Evolutionary conservation across 2,329 filamentous ascomycete genomes (phyloP), one percentile per base, ranked within the genome.

Genomic region (Arthrobotrys sphaeroides): DNA sequence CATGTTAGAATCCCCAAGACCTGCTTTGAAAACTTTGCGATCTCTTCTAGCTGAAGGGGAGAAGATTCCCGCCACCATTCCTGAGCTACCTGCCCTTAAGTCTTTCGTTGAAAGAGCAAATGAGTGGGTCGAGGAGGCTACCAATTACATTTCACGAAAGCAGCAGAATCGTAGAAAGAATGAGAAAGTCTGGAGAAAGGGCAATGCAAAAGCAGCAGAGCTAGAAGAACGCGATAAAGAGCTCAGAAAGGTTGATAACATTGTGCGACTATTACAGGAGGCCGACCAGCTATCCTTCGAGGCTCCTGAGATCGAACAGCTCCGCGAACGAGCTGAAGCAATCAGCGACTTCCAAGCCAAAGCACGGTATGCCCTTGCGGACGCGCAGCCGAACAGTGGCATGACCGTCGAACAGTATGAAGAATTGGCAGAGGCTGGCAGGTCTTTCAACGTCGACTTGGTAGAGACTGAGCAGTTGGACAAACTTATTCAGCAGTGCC

Each of bases 61-160:
- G 84, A 94, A 93, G 83, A 97, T 99, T 80, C 93, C 94, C 72
- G 96, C 92, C 85, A 90, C 93, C 70, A 87, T 99, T 77, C 89
- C 90, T 78, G 94, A 93, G 77, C 87, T 99, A 77, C 87, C 91
- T 79, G 88, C 92, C 79, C 87, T 99, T 79, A 91, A 90, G 83
- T 88, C 90, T 78, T 99, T 96, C 84, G 95, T 99, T 82, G 93
- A 97, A 79, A 90, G 92, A 80, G 98, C 95, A 85, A 96, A 97
- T 83, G 93, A 96, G 81, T 97, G 96, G 91, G 93, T 97, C 77
- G 95, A 98, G 80, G 94, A 98, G 84, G 95, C 95, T 78, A 95
- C 92, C 80, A 94, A 91, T 81, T 99, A 96, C 85, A 97, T 94
- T 80, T 94, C 95, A 73, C 91, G 95, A 79, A 99, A 99, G 84